Percentiles rank a stretch among this genome's conserved stretches.
phyloP scores from a whole-genome alignment of 2,329 filamentous ascomycete species.

The Epichloe gansuensis region DNA sequence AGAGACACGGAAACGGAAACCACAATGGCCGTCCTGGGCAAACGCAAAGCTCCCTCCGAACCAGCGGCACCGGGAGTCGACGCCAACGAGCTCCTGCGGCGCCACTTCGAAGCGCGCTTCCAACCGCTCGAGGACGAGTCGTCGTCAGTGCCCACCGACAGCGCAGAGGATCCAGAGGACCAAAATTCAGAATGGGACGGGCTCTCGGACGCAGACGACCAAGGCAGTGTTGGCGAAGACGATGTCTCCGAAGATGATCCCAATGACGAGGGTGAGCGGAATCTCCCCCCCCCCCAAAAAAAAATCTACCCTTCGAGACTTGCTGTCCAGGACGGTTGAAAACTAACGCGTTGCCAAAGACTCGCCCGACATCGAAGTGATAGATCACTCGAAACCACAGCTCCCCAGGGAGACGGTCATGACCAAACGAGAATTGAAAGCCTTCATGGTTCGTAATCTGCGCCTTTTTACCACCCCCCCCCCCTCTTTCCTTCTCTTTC shows the following conservation, averaged over 20 bases:
- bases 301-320: too few relatives aligned
- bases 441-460: conserved; percentile 53
- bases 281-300: neutral
- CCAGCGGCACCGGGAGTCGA: conserved; percentile 30
- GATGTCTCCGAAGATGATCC: conserved; percentile 29
- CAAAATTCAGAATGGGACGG: conserved; percentile 5
- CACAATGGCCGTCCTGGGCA: conserved; percentile 34
- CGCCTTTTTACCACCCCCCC: neutral
- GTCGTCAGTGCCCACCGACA: conserved; percentile 2
- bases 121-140: conserved; percentile 45
- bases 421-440: conserved; percentile 59
- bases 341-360: too few relatives aligned
- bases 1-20: neutral
- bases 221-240: conserved; percentile 17
- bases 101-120: conserved; percentile 82
- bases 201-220: conserved; percentile 16
- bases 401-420: conserved; percentile 29
- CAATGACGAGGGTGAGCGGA: conserved; percentile 11
- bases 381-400: conserved; percentile 41
- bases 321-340: too few relatives aligned
- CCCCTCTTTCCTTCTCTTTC: neutral
- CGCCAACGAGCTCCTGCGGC: conserved; percentile 63
- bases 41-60: conserved; percentile 29
- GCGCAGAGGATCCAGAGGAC: conserved; percentile 8
- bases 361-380: conserved; percentile 36